Percentiles rank a stretch among this genome's conserved stretches.
phyloP scores from a whole-genome alignment of 371 early-diverging fungal genomes.

The Rhizopus sp. region DNA sequence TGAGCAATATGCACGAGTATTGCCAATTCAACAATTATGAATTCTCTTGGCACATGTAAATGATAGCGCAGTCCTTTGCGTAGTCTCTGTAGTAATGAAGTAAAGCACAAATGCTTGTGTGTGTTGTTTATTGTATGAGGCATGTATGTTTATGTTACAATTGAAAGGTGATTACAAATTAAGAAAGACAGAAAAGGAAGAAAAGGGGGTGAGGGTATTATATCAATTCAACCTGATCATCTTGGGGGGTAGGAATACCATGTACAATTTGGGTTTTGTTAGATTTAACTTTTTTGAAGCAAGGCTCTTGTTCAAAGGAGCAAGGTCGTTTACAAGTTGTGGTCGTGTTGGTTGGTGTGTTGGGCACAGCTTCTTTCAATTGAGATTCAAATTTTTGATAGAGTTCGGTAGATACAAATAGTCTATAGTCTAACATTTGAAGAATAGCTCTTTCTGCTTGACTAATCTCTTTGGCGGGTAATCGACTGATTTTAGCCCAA shows the following conservation, averaged over 20 bases:
- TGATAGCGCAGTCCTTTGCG: too few relatives aligned
- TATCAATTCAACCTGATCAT: constrained; percentile 27
- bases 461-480: constrained; percentile 72
- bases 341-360: neutral
- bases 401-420: constrained; percentile 63
- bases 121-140: neutral
- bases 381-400: constrained; percentile 40
- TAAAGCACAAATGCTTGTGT: too few relatives aligned
- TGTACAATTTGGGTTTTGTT: constrained; percentile 7
- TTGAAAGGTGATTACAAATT: constrained; percentile 1
- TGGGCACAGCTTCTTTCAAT: constrained; percentile 25
- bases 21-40: too few relatives aligned
- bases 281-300: constrained; percentile 18
- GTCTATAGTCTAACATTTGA: constrained; percentile 70
- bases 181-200: neutral
- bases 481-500: constrained; percentile 79
- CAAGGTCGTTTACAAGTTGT: constrained; percentile 1
- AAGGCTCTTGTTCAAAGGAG: constrained; percentile 8
- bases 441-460: constrained; percentile 73
- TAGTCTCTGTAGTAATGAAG: too few relatives aligned
- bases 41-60: too few relatives aligned
- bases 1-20: too few relatives aligned
- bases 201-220: constrained; percentile 11
- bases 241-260: constrained; percentile 32
- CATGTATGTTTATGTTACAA: constrained; percentile 2